phyloP scores from a whole-genome alignment of 2,329 filamentous ascomycete species.

The Clonostachys rhizophaga region DNA sequence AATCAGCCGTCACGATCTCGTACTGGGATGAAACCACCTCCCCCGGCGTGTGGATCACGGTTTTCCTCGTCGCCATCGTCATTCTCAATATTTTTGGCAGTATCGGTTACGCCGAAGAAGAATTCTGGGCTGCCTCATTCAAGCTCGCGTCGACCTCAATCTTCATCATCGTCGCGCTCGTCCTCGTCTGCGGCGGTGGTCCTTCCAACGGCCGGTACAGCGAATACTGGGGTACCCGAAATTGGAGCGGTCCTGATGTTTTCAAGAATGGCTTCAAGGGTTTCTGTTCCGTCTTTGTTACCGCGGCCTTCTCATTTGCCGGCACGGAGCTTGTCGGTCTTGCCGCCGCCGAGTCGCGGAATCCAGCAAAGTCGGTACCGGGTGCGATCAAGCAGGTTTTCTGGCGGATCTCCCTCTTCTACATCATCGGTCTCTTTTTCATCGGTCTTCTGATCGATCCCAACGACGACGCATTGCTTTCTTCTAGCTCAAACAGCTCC shows the following conservation, averaged over 20 bases:
- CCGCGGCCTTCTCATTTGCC: conserved; percentile 68
- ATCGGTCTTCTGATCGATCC: conserved; percentile 45
- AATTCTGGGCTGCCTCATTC: conserved; percentile 52
- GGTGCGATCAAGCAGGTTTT: conserved; percentile 78
- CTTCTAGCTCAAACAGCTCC: conserved; percentile 34
- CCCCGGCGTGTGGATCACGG: conserved; percentile 47
- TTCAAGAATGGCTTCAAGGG: conserved; percentile 74
- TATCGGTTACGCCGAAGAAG: conserved; percentile 51
- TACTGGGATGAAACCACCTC: conserved; percentile 41
- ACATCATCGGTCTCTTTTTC: conserved; percentile 46
- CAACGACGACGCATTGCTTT: conserved; percentile 39
- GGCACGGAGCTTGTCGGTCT: conserved; percentile 72
- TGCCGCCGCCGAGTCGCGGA: conserved; percentile 65
- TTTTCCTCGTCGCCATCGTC: conserved; percentile 49
- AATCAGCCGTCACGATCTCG: conserved; percentile 41
- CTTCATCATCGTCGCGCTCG: conserved; percentile 59
- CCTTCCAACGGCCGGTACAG: conserved; percentile 26
- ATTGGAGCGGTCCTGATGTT: conserved; percentile 44
- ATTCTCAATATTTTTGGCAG: conserved; percentile 53
- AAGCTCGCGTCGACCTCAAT: conserved; percentile 55
- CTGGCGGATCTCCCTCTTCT: conserved; percentile 53
- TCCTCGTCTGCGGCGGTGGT: conserved; percentile 56
- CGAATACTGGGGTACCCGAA: conserved; percentile 40
- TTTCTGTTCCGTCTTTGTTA: conserved; percentile 68
- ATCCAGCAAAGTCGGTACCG: conserved; percentile 69